Conservation (phyloP, 2,329 filamentous ascomycete species). For the Ilyonectria robusta region DNA sequence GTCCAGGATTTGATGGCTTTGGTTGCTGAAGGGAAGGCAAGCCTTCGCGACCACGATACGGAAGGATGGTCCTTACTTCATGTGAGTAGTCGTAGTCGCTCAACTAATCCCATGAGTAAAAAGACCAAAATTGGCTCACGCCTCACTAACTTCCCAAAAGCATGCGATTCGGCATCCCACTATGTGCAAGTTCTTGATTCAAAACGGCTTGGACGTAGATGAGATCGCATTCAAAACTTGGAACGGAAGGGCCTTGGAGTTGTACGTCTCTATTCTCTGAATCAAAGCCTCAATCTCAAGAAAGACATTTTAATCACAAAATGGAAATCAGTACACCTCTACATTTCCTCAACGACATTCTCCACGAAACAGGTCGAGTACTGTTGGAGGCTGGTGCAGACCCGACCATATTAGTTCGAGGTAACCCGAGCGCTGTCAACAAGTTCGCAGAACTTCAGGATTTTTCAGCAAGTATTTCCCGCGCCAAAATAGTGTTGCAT, state of each 20-base stretch:
- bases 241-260: no score
- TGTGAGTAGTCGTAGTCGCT: background rate
- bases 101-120: background rate
- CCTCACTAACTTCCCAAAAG: background rate
- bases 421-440: background rate
- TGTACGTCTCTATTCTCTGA: background rate
- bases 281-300: no score
- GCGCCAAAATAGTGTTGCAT: background rate
- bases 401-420: background rate
- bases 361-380: background rate
- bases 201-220: background rate
- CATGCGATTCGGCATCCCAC: background rate
- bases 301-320: no score
- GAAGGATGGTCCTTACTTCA: background rate
- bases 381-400: background rate
- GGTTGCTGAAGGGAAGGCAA: background rate
- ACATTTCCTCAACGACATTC: background rate
- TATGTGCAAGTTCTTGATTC: background rate
- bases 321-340: no score
- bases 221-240: background rate
- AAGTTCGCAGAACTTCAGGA: background rate
- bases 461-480: background rate
- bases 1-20: background rate
- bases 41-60: background rate
- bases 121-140: background rate